Conservation (phyloP, 2,329 filamentous ascomycete species). For the Metarhizium brunneum region DNA sequence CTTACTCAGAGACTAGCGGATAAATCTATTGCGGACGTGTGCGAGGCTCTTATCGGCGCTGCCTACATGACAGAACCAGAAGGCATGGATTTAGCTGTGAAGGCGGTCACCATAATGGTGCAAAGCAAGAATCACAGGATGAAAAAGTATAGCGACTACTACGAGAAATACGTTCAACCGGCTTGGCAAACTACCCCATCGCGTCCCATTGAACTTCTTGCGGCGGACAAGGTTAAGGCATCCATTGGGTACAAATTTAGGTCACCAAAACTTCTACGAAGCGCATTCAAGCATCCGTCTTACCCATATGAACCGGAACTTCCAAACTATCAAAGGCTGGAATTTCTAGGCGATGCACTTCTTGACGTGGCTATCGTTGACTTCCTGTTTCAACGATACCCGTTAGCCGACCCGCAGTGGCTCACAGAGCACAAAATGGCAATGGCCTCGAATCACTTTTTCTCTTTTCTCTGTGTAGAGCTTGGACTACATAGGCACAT, state of each 20-base stretch:
- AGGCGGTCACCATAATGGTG: conserved; percentile 61
- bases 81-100: conserved; percentile 47
- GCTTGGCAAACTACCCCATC: conserved; percentile 55
- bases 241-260: conserved; percentile 56
- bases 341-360: conserved; percentile 84
- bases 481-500: conserved; percentile 72
- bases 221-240: conserved; percentile 54
- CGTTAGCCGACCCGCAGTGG: conserved; percentile 84
- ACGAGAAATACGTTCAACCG: conserved; percentile 56
- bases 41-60: conserved; percentile 87
- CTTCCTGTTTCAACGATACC: conserved; percentile 68
- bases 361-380: conserved; percentile 81
- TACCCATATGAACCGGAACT: conserved; percentile 66
- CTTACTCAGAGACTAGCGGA: conserved; percentile 62
- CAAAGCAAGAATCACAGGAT: conserved; percentile 61
- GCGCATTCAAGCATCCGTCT: conserved; percentile 82
- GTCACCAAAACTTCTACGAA: conserved; percentile 67
- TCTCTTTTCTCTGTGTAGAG: conserved; percentile 70
- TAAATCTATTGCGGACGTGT: conserved; percentile 91
- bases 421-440: conserved; percentile 98
- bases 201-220: conserved; percentile 58
- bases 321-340: conserved; percentile 81
- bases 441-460: conserved; percentile 96
- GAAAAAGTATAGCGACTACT: conserved; percentile 64
- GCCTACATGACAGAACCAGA: conserved; percentile 47